Evolutionary conservation across 208 protist genomes (phyloP), one percentile per base, ranked within the genome.

Genomic region (Porcisia hertigi): DNA sequence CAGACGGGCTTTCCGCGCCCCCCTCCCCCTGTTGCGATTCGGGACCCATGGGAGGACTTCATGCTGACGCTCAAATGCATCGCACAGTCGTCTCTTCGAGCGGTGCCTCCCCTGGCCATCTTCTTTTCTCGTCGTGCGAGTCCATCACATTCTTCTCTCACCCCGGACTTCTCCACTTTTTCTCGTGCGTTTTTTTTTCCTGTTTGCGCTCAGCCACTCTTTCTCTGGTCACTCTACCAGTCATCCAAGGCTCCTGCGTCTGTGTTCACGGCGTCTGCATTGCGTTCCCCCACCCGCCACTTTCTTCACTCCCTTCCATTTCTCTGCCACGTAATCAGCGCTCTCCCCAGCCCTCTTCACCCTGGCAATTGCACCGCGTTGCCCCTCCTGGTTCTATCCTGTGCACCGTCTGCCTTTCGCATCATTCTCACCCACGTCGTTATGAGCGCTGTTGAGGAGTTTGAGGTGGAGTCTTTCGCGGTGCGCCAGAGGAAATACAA

Each of bases 401-500:
- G 63, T 9, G 23, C 69, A 52, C 11, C 53, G 5, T 41, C 45
- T 55, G 18, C 47, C 55, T 11, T 14, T 30, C 30, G 30, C 70
- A 18, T 18, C 36, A 34, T 39, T 34, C 14, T 14, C 47, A 20
- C n/a, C 11, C 3, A 39, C 57, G 23, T 30, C 39, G 53, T 63
- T 25, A 79, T 78, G 60, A 59, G 36, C 36, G 25, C 63, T 20
- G 36, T 64, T 7, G 76, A 78, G 70, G 71, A 83, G 60, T 86
- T 86, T 57, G 78, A 85, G 65, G 75, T 84, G 4, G 83, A 77
- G 49, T 66, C 86, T 8, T 73, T 91, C 57, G 79, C 78, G 9
- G 67, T 75, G 57, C 73, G 84, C 41, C 84, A 87, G 77, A 63
- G 16, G 36, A 84, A 85, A 70, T 85, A 82, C 73, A 69, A 70